Evolutionary conservation across 805 yeast genomes (phyloP).

Genomic region (Candida sakaeoensis): DNA sequence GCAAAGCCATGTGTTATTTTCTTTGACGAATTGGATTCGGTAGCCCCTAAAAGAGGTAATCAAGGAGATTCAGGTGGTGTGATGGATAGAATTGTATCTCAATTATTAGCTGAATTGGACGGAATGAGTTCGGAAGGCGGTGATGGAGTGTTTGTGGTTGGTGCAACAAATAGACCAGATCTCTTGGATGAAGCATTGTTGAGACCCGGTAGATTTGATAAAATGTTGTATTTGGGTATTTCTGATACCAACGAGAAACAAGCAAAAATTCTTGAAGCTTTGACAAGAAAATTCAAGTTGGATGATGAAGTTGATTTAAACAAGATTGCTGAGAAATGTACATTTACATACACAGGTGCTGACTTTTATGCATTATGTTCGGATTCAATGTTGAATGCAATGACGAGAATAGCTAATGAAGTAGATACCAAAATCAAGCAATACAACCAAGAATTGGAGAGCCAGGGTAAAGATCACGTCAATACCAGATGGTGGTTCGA

Average conservation of each 20-base stretch:
- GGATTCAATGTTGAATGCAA: conserved; percentile 93
- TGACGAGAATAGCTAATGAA: conserved; percentile 80
- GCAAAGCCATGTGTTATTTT: conserved; percentile 97
- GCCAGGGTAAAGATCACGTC: conserved; percentile 39
- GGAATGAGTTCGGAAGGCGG: conserved; percentile 84
- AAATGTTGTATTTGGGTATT: conserved; percentile 89
- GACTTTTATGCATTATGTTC: conserved; percentile 96
- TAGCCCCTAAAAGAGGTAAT: conserved; percentile 97
- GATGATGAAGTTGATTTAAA: conserved; percentile 56
- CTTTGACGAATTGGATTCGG: conserved; percentile 96
- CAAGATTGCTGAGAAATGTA: conserved; percentile 63
- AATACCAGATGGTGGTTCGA: conserved; percentile 91
- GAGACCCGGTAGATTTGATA: conserved; percentile 94
- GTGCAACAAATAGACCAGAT: conserved; percentile 98
- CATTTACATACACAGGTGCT: conserved; percentile 94
- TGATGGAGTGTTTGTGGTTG: conserved; percentile 90
- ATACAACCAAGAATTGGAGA: conserved; percentile 39
- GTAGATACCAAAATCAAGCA: conserved; percentile 62
- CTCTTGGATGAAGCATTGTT: conserved; percentile 88
- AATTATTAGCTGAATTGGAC: conserved; percentile 88
- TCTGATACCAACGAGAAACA: conserved; percentile 90
- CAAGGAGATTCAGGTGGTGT: conserved; percentile 99
- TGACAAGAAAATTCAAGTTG: conserved; percentile 77
- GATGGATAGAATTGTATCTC: conserved; percentile 97
- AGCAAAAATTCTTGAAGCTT: conserved; percentile 76